Evolutionary conservation across 1,284 basidiomycete species (phyloP), one percentile per base, ranked within the genome.

Genomic region (Phenoliferia sp.): DNA sequence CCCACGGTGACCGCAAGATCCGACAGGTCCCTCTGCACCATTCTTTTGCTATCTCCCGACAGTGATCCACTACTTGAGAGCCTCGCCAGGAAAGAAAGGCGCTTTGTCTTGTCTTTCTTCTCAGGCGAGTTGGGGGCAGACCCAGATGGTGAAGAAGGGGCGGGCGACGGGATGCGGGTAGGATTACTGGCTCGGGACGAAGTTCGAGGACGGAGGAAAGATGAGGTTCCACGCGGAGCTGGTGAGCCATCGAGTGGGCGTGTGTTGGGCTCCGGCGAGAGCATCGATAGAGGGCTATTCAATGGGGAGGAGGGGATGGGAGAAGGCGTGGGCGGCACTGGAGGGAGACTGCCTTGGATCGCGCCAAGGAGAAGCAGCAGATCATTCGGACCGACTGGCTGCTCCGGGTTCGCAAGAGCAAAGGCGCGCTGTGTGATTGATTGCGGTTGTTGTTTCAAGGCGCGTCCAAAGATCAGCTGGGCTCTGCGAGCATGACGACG

Each of bases 1-100:
- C 66, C 65, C 29, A 59, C 58, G 9, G 59, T 31, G 4, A 56
- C 48, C 1, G 66, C 61, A 32, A 71, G 15, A 17, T 62, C 56
- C 2, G 58, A 26, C 1, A 73, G 59, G 31, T 73, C 71, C 16
- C 12, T 44, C 39, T 22, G 12, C 12, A 12, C 39, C 39, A 12
- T 44, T 22, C 22, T 22, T 22, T 44, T 44, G 62, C 62, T 33
- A 61, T 62, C 36, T 44, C 39, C 39, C 22, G 12, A 12, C 22
- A 12, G 12, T 44, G 12, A 12, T 44, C 39, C 39, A 44, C 39
- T 22, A 29, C 17, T 32, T 35, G 33, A 39, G n/a, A 33, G 15
- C 32, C 22, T 12, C 12, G 39, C 12, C 39, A 44, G 22, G 39
- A 44, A 44, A 22, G 39, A 44, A 12, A 22, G 12, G 39, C 39